Evolutionary conservation across 805 yeast species (phyloP).

Genomic region (Metschnikowia kunwiensis): DNA sequence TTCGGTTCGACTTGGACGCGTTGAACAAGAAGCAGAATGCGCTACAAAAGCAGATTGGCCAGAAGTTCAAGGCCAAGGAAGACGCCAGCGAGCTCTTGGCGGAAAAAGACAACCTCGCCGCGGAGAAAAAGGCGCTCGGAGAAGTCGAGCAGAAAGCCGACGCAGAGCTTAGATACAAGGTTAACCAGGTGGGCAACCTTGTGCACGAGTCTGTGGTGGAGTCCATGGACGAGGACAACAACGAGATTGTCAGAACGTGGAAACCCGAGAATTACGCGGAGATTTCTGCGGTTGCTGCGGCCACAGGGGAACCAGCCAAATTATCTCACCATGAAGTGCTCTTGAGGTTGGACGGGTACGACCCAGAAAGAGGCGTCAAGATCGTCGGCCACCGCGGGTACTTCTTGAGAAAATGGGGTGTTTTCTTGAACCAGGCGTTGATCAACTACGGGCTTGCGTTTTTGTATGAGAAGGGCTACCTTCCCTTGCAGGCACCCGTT

Average conservation of each 20-base stretch:
- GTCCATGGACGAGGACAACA: conserved; percentile 86
- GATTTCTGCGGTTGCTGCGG: conserved; percentile 66
- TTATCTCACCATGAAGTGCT: conserved; percentile 95
- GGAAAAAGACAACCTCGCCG: conserved; percentile 72
- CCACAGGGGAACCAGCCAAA: conserved; percentile 69
- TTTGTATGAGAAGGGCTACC: conserved; percentile 73
- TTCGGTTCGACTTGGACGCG: conserved; percentile 80
- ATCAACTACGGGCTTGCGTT: conserved; percentile 92
- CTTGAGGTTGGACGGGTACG: conserved; percentile 93
- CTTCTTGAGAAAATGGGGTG: conserved; percentile 92
- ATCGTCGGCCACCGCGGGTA: conserved; percentile 98
- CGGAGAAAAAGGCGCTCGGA: conserved; percentile 63
- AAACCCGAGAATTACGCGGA: conserved; percentile 66
- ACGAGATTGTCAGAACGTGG: conserved; percentile 86
- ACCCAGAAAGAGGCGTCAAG: conserved; percentile 97
- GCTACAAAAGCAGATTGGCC: conserved; percentile 89
- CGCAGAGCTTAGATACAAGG: conserved; percentile 67
- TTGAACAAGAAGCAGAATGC: conserved; percentile 84
- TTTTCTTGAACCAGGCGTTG: conserved; percentile 94
- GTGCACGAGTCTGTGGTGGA: conserved; percentile 90
- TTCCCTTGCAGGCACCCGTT: conserved; percentile 95
- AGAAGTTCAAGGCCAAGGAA: conserved; percentile 90
- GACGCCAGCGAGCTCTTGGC: conserved; percentile 83
- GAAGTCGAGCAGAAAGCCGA: conserved; percentile 80
- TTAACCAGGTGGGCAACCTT: conserved; percentile 87